phyloP scores from a whole-genome alignment of 2,329 filamentous ascomycete genomes.

The Exophiala spinifera region DNA sequence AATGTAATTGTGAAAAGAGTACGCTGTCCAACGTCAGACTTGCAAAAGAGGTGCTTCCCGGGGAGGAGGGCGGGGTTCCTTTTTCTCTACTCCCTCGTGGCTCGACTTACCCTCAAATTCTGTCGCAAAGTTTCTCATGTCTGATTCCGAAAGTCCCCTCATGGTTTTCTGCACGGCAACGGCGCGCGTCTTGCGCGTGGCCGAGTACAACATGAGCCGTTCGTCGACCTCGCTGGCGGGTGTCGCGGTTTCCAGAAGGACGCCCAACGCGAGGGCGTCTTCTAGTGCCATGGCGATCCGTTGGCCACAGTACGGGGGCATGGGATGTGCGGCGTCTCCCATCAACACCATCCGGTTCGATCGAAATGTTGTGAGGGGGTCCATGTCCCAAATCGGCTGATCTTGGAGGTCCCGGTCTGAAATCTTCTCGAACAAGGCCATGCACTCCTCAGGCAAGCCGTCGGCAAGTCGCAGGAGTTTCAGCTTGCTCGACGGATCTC shows the following conservation, averaged over 20 bases:
- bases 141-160: constrained; percentile 33
- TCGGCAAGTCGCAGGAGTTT: constrained; percentile 10
- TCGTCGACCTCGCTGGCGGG: constrained; percentile 48
- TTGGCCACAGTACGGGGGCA: constrained; percentile 24
- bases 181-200: constrained; percentile 56
- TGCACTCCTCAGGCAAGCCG: constrained; percentile 11
- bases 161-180: constrained; percentile 58
- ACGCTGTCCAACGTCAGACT: not conserved
- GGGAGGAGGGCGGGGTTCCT: no score
- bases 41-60: no score
- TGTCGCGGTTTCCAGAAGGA: constrained; percentile 52
- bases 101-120: constrained; percentile 8
- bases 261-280: constrained; percentile 50
- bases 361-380: constrained; percentile 54
- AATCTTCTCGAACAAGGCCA: constrained; percentile 7
- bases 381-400: constrained; percentile 59
- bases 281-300: constrained; percentile 24
- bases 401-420: constrained; percentile 6
- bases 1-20: not conserved
- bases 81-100: no score
- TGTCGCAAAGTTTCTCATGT: constrained; percentile 5
- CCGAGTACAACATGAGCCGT: constrained; percentile 58
- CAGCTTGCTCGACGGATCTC: constrained; percentile 13
- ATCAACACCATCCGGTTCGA: constrained; percentile 53
- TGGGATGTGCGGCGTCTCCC: constrained; percentile 25